Evolutionary conservation across 495 filamentous ascomycete species (phyloP).

Genomic region (Daldinia childiae): DNA sequence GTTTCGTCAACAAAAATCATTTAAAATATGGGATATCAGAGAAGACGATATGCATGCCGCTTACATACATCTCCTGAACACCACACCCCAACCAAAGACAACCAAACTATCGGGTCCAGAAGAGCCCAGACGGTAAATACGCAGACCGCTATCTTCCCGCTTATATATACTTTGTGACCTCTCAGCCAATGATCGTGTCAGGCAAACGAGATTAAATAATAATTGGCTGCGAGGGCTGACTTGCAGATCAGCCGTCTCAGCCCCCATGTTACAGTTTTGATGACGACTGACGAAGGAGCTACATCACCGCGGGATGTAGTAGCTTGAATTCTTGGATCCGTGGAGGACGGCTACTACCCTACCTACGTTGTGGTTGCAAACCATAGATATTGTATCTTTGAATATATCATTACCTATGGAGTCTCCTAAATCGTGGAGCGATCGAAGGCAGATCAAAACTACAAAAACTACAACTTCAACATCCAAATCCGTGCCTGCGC

Average conservation of each 20-base stretch:
- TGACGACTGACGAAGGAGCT: slow-evolving; percentile 13
- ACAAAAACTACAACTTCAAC: background rate
- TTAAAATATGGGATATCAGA: background rate
- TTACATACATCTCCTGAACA: background rate
- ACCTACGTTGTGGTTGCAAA: background rate
- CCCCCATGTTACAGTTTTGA: slow-evolving; percentile 30
- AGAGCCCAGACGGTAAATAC: background rate
- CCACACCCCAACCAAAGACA: background rate
- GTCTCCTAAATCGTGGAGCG: background rate
- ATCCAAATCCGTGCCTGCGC: background rate
- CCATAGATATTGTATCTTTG: background rate
- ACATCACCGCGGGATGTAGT: slow-evolving; percentile 4
- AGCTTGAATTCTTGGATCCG: background rate
- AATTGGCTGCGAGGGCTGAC: slow-evolving; percentile 21
- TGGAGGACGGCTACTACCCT: background rate
- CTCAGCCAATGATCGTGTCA: slow-evolving; percentile 17
- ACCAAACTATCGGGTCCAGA: slow-evolving; percentile 10
- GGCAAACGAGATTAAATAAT: background rate
- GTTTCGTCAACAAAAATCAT: background rate
- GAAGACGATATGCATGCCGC: background rate
- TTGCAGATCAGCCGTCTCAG: slow-evolving; percentile 15
- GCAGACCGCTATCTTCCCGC: slow-evolving; percentile 5
- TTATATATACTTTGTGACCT: background rate
- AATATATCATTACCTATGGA: background rate
- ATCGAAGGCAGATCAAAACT: background rate